These are phyloP conservation scores for Hyphopichia wangnamkhiaoensis DNA, from an alignment of 1,139 yeast genomes.

Conservation along the genomic window DNA sequence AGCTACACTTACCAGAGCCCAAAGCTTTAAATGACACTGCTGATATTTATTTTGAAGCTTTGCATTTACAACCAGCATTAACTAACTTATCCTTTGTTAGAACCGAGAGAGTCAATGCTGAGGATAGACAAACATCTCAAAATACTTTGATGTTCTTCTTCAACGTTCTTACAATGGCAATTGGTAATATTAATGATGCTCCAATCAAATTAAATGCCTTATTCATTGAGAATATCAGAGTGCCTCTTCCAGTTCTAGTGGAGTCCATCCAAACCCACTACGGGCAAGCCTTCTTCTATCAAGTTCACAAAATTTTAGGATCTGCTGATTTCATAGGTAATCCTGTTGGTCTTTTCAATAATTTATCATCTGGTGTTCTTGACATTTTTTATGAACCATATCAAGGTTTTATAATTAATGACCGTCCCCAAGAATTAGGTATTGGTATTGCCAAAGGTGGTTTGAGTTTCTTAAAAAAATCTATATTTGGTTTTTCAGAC, in stretches of 20 bases:
- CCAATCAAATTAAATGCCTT: constrained; percentile 89
- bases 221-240: constrained; percentile 84
- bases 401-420: constrained; percentile 91
- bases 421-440: constrained; percentile 94
- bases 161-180: constrained; percentile 91
- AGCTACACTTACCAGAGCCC: constrained; percentile 71
- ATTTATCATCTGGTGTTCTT: constrained; percentile 89
- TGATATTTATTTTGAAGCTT: constrained; percentile 88
- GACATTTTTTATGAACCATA: constrained; percentile 98
- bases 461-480: constrained; percentile 86
- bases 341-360: constrained; percentile 94
- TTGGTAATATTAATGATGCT: constrained; percentile 96
- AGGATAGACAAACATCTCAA: constrained; percentile 56
- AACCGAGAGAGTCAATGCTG: constrained; percentile 74
- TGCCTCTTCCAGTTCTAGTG: constrained; percentile 72
- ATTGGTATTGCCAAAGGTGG: constrained; percentile 97
- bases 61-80: constrained; percentile 90
- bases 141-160: constrained; percentile 74
- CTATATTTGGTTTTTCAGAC: constrained; percentile 93
- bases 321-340: constrained; percentile 96
- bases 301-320: constrained; percentile 89
- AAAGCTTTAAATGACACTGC: constrained; percentile 54
- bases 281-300: constrained; percentile 89
- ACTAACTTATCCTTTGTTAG: constrained; percentile 89
- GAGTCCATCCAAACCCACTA: constrained; percentile 83